Percentiles rank a stretch among this genome's conserved stretches.
These are phyloP conservation scores for Yarrowia phangngaensis DNA, from an alignment of 805 yeast species.

Conservation along the genomic window DNA sequence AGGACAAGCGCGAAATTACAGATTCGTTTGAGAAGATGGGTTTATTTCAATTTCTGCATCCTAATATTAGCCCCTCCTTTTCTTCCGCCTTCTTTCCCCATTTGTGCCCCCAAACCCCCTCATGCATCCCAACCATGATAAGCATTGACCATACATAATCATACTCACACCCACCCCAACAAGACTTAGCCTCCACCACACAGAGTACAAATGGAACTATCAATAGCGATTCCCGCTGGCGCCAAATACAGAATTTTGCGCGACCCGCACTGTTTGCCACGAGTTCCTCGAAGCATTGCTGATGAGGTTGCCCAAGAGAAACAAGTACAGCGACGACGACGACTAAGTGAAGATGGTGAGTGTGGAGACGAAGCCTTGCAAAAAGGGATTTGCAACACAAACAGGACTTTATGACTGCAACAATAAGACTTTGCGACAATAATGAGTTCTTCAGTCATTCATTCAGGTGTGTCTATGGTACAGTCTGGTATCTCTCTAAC, in stretches of 20 bases:
- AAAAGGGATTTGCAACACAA: background rate
- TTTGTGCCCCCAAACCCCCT: background rate
- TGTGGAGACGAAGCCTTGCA: background rate
- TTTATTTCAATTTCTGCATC: too few species aligned
- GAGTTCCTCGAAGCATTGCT: slow-evolving; percentile 30
- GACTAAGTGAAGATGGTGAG: slow-evolving; percentile 30
- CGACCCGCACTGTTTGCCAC: slow-evolving; percentile 33
- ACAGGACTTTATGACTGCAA: background rate
- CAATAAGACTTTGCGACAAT: background rate
- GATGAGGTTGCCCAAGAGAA: slow-evolving; percentile 28
- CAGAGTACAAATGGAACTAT: slow-evolving; percentile 24
- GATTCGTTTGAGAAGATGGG: too few species aligned
- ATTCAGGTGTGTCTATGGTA: too few species aligned
- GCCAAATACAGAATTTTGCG: slow-evolving; percentile 34
- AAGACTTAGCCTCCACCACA: too few species aligned
- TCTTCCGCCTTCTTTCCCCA: background rate
- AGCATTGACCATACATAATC: slow-evolving; percentile 18
- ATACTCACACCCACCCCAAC: too few species aligned
- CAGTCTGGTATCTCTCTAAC: background rate
- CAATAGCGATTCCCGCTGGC: slow-evolving; percentile 31
- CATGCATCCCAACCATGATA: slow-evolving; percentile 24
- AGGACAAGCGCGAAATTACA: too few species aligned
- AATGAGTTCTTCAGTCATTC: too few species aligned
- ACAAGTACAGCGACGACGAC: slow-evolving; percentile 31
- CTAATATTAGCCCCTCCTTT: background rate